Base-by-base conservation (phyloP, 2,329 filamentous ascomycete species). In the Epichloe typhina region DNA sequence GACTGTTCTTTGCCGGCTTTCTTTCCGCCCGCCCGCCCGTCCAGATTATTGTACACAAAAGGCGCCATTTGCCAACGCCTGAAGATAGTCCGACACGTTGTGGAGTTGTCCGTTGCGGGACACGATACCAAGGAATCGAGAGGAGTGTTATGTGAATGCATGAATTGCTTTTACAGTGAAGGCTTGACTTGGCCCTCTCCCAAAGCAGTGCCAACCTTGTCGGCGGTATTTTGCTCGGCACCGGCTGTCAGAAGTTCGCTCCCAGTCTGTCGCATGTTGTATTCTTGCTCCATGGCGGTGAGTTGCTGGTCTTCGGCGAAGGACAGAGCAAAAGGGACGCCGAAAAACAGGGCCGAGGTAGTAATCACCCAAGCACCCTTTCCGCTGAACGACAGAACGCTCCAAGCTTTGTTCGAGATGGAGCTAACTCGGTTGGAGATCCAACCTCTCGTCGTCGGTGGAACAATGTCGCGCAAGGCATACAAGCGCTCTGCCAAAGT, bases 221-320 rank as follows among this genome's bases (percentile, higher is more conserved):
- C 70, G 1, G 72, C 74, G 5, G 75, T 78, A 54, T 62, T 68
- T 49, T 62, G 62, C 47, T 66, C 68, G 4, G 63, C 59, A 37
- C 72, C 74, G 12, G 71, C 73, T 12, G 76, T 79, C 54, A 82
- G 62, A 38, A 81, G 66, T 65, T 95, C 88, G 64, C 86, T 84
- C 56, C 88, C 88, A 63, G 86, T 81, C 79, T 95, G 88, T 69
- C 93, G 86, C 88, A 95, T 93, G 69, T 86, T 83, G 80, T 90
- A 89, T 74, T 96, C 91, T 69, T 89, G 83, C 81, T 98, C 93
- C 88, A 96, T 94, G 75, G 95, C 91, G 57, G 91, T 77, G 67
- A 95, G 82, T 75, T 95, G 88, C 77, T 96, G 89, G 75, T 98
- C 93, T 76, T 98, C 93, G 56, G 86, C 83, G 66, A 89, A 91